These are phyloP conservation scores for Podaxis carcinomalis DNA, from an alignment of 768 basidiomycete species.

Conservation along the genomic window DNA sequence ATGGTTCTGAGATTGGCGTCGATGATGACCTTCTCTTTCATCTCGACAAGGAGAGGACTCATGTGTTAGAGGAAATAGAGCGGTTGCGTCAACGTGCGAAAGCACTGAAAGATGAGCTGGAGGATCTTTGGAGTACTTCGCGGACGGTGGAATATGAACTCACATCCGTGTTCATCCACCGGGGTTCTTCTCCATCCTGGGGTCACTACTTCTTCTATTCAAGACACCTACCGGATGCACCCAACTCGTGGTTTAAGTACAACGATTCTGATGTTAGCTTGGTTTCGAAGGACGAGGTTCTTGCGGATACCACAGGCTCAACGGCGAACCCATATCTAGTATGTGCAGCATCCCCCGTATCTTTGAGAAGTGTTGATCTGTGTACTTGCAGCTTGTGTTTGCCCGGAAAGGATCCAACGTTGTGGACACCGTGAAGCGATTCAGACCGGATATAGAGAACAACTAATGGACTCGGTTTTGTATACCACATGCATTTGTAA, in stretches of 20 bases:
- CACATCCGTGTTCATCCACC: conserved; percentile 92
- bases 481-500: conserved; percentile 12
- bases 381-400: conserved; percentile 64
- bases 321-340: conserved; percentile 91
- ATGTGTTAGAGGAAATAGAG: conserved; percentile 55
- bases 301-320: conserved; percentile 86
- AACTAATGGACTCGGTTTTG: conserved; percentile 1
- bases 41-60: conserved; percentile 49
- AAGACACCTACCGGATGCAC: conserved; percentile 72
- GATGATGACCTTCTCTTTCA: conserved; percentile 52
- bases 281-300: conserved; percentile 76
- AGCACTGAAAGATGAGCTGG: conserved; percentile 63
- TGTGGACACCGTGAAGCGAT: conserved; percentile 78
- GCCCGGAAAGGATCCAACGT: conserved; percentile 75
- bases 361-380: neutral
- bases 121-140: conserved; percentile 70
- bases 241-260: conserved; percentile 93
- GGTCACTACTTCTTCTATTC: conserved; percentile 98
- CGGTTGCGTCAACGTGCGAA: conserved; percentile 44
- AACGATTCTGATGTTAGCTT: conserved; percentile 86
- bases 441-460: conserved; percentile 29
- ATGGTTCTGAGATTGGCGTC: conserved; percentile 41
- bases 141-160: conserved; percentile 76
- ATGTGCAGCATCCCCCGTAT: conserved; percentile 21
- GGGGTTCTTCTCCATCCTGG: conserved; percentile 81